These are phyloP conservation scores for Mycena vitilis DNA, from an alignment of 768 basidiomycete genomes.

Conservation along the genomic window DNA sequence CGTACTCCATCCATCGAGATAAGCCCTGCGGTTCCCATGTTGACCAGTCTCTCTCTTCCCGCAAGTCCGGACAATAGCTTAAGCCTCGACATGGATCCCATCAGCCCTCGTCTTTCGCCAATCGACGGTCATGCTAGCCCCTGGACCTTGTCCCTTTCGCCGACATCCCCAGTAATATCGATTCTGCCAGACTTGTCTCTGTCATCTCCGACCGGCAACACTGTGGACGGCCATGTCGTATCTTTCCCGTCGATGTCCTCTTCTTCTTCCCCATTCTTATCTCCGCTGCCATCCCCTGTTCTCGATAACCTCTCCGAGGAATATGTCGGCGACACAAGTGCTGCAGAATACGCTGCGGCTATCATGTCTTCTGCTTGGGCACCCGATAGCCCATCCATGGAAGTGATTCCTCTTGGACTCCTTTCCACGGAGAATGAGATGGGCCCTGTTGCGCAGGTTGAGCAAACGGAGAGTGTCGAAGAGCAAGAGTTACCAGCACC, in stretches of 20 bases:
- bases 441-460: slow-evolving; percentile 4
- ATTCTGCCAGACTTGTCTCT: slow-evolving; percentile 30
- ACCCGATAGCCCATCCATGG: slow-evolving; percentile 33
- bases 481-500: slow-evolving; percentile 9
- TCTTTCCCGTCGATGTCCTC: slow-evolving; percentile 37
- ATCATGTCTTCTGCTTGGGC: slow-evolving; percentile 50
- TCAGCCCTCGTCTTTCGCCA: slow-evolving; percentile 33
- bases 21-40: slow-evolving; percentile 36
- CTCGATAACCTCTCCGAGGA: slow-evolving; percentile 25
- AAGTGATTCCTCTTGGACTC: slow-evolving; percentile 23
- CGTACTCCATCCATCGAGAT: slow-evolving; percentile 40
- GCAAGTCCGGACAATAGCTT: slow-evolving; percentile 39
- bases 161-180: slow-evolving; percentile 30
- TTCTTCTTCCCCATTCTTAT: slow-evolving; percentile 31
- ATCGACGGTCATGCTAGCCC: slow-evolving; percentile 34
- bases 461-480: neutral
- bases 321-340: slow-evolving; percentile 38
- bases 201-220: slow-evolving; percentile 19
- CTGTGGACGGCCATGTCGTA: slow-evolving; percentile 23
- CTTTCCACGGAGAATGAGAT: slow-evolving; percentile 10
- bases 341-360: slow-evolving; percentile 49
- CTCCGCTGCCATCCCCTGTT: slow-evolving; percentile 38
- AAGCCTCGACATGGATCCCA: slow-evolving; percentile 27
- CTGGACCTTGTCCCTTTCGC: slow-evolving; percentile 31
- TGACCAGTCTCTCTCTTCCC: slow-evolving; percentile 46